phyloP scores from a whole-genome alignment of 495 filamentous ascomycete species.

The Lepidopterella palustris region DNA sequence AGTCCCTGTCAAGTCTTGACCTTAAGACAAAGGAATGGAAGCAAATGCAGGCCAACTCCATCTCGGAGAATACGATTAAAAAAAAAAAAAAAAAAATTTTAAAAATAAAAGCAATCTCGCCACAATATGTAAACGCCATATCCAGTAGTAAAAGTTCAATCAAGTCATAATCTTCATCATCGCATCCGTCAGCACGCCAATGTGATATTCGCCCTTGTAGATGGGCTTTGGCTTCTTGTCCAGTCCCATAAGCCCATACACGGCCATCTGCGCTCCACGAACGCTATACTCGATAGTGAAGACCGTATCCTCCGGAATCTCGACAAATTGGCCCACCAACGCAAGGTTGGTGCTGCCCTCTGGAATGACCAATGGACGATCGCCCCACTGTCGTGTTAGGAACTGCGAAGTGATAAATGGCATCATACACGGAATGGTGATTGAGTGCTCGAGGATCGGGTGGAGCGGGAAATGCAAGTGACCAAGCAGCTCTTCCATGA shows the following conservation, averaged over 20 bases:
- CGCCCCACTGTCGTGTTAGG: constrained; percentile 28
- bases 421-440: constrained; percentile 28
- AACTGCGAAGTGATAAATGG: constrained; percentile 38
- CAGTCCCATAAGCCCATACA: constrained; percentile 28
- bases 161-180: constrained; percentile 18
- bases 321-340: constrained; percentile 41
- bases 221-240: constrained; percentile 25
- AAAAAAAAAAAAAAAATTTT: too few species aligned
- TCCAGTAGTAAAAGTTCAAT: too few species aligned
- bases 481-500: constrained; percentile 36
- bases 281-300: constrained; percentile 43
- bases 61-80: too few species aligned
- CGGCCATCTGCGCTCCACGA: constrained; percentile 39
- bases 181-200: constrained; percentile 23
- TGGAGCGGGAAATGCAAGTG: constrained; percentile 31
- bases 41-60: too few species aligned
- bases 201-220: constrained; percentile 28
- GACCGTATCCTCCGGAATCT: constrained; percentile 38
- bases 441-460: constrained; percentile 10
- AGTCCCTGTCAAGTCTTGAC: too few species aligned
- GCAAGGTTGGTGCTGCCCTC: constrained; percentile 36
- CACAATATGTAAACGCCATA: too few species aligned
- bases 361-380: constrained; percentile 39
- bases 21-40: too few species aligned
- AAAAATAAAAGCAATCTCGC: too few species aligned